A percentile compares a stretch with the other conserved stretches of the same genome.
Conservation (phyloP, 208 protist genomes). For the Trypanosoma theileri region DNA sequence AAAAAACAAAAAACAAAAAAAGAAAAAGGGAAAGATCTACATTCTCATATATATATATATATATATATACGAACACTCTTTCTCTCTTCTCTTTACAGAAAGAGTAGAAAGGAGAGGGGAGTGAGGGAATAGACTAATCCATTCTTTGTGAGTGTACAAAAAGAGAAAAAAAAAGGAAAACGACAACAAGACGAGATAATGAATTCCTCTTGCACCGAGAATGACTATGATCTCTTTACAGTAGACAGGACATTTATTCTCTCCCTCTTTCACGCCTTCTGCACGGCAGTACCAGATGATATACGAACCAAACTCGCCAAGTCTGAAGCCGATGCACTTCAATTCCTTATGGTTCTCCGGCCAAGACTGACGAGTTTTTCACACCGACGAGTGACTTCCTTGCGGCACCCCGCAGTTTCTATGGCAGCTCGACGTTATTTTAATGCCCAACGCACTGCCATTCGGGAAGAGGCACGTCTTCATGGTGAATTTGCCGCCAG, state of each 20-base stretch:
- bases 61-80: no score
- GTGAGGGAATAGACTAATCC: no score
- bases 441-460: conserved; percentile 30
- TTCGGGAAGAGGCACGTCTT: conserved; percentile 11
- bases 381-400: conserved; percentile 61
- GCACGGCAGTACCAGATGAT: conserved; percentile 57
- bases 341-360: conserved; percentile 71
- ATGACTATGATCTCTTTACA: conserved; percentile 5
- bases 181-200: no score
- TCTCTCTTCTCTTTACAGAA: no score
- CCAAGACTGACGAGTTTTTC: conserved; percentile 70
- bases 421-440: conserved; percentile 79
- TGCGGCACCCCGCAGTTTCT: conserved; percentile 80
- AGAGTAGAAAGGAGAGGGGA: background rate
- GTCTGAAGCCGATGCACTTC: conserved; percentile 52
- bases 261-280: conserved; percentile 65
- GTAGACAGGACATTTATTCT: conserved; percentile 21
- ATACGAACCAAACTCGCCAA: conserved; percentile 41
- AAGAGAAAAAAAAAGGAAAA: no score
- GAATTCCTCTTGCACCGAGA: background rate
- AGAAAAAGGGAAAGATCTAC: background rate
- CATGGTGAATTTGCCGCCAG: background rate
- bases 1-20: conserved; percentile 11
- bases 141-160: no score
- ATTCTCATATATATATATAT: no score